phyloP scores from a whole-genome alignment of 75 land plant genomes.

The Larix kaempferi region DNA sequence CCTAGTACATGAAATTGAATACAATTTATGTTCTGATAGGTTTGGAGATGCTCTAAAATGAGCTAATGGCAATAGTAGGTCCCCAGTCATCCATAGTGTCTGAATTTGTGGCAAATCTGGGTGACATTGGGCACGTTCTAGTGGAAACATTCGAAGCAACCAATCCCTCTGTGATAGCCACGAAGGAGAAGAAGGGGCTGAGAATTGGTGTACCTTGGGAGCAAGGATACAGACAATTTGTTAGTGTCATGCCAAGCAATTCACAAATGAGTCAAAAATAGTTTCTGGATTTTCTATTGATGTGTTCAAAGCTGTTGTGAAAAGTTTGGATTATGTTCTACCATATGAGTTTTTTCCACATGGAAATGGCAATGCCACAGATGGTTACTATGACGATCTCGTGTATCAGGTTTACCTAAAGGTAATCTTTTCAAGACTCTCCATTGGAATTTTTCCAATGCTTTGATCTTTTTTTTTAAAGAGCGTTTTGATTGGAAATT shows the following conservation, averaged over 20 bases:
- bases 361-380: conserved; percentile 11
- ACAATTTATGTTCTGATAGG: conserved; percentile 21
- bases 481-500: no score
- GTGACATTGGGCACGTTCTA: conserved; percentile 30
- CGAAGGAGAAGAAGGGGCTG: neutral
- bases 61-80: conserved; percentile 41
- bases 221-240: conserved; percentile 16
- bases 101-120: conserved; percentile 36
- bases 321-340: conserved; percentile 19
- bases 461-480: no score
- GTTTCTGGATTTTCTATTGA: conserved; percentile 13
- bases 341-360: conserved; percentile 17
- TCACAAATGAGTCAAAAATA: no score
- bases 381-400: conserved; percentile 26
- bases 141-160: conserved; percentile 45
- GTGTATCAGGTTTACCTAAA: conserved; percentile 21
- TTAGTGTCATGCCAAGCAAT: conserved; percentile 4
- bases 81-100: conserved; percentile 39
- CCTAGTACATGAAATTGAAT: neutral
- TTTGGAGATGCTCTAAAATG: conserved; percentile 28
- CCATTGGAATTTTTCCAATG: no score
- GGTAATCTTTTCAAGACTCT: conserved; percentile 15
- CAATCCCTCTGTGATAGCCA: conserved; percentile 11
- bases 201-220: conserved; percentile 23
- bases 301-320: conserved; percentile 32